Conservation (phyloP, 371 early-diverging fungal species). For the Syncephalastrum contaminatum region DNA sequence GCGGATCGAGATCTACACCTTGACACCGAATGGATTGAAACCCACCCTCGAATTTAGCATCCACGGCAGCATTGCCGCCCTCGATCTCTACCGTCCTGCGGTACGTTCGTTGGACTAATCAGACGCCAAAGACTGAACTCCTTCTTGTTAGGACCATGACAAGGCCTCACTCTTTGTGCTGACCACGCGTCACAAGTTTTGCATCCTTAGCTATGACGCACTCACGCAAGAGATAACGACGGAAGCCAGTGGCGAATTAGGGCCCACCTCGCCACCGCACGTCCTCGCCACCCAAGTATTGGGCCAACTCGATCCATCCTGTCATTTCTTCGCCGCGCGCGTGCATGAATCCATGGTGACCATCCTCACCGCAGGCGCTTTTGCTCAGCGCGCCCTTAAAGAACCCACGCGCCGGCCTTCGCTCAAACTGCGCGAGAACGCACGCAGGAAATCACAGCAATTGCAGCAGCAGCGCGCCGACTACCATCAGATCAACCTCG, state of each 20-base stretch:
- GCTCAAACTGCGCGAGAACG: conserved; percentile 31
- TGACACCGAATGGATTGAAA: conserved; percentile 61
- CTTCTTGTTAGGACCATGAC: conserved; percentile 21
- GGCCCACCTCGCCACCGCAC: conserved; percentile 52
- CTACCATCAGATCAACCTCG: conserved; percentile 11
- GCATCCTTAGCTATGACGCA: conserved; percentile 60
- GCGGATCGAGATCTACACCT: conserved; percentile 68
- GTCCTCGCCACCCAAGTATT: conserved; percentile 34
- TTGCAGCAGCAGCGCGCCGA: conserved; percentile 10
- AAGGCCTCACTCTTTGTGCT: conserved; percentile 65
- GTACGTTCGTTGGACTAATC: too few relatives aligned
- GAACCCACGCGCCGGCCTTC: conserved; percentile 5
- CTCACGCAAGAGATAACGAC: conserved; percentile 48
- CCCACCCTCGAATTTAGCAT: conserved; percentile 66
- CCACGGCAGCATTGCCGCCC: conserved; percentile 66
- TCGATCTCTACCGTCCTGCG: conserved; percentile 56
- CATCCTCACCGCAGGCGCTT: conserved; percentile 19
- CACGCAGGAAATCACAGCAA: conserved; percentile 11
- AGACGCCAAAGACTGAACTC: too few relatives aligned
- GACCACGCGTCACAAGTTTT: conserved; percentile 59
- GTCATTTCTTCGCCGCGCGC: conserved; percentile 41
- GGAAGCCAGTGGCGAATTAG: conserved; percentile 64
- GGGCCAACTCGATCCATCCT: conserved; percentile 54
- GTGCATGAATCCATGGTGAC: conserved; percentile 35
- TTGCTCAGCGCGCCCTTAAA: conserved; percentile 4